Base-by-base conservation (phyloP, 2,329 filamentous ascomycete species). In the Ascosphaera apis region DNA sequence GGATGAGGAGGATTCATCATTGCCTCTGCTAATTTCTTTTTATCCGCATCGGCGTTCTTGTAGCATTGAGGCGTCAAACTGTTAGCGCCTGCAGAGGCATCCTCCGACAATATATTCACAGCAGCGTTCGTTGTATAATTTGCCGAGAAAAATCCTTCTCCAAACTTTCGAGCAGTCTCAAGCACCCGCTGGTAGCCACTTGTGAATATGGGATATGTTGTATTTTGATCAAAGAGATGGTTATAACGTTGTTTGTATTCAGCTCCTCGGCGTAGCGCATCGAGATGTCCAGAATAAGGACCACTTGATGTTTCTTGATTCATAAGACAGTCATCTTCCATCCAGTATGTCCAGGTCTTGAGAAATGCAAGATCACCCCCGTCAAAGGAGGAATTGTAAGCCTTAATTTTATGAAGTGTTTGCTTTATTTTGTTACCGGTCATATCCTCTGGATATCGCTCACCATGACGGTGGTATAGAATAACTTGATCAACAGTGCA, bases 101-200 rank as follows among this genome's bases (percentile, higher is more conserved):
- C 21, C 11, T 25, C 21, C 21, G 21, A 25, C 5, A 25, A 6
- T 6, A 25, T 25, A 11, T 25, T 25, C 6, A 25, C 6, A 11
- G 45, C 44, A 4, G 43, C 41, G 11, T 36, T 39, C n/a, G 37
- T 43, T n/a, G 42, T 34, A 32, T 47, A 47, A 15, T 44, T 44
- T 16, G 42, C 42, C 3, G 43, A 44, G 9, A 48, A 42, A 28
- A 47, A 48, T 3, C 45, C 45, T 32, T 47, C 40, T 2, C 42
- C 45, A 28, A 47, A 47, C 18, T 42, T 40, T 12, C 44, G 41
- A 17, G 45, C 45, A 3, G 45, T 45, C 21, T 45, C 39, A 12
- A 48, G 41, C 7, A 48, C 39, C 3, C 45, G 40, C 25, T 43
- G 39, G 12, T 40, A 43, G 8, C 41, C 44, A 28, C 40, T 40